phyloP scores from a whole-genome alignment of 2,329 filamentous ascomycete genomes.

The Aspergillus sp. region DNA sequence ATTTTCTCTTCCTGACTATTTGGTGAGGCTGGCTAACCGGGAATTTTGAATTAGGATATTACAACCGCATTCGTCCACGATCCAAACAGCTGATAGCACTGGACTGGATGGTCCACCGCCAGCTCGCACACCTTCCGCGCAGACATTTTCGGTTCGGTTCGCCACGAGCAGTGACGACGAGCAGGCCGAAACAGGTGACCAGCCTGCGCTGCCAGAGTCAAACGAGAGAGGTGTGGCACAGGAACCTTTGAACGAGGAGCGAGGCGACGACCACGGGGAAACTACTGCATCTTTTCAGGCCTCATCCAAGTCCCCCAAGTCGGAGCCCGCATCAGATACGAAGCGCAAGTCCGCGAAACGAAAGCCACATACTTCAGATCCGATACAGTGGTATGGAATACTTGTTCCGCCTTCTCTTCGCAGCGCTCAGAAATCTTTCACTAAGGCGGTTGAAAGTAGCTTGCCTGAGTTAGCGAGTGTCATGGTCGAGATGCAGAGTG shows the following conservation, averaged over 20 bases:
- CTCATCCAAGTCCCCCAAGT: constrained; percentile 1
- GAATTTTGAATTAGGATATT: constrained; percentile 11
- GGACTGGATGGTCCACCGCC: neutral
- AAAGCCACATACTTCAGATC: constrained; percentile 38
- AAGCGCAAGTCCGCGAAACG: constrained; percentile 23
- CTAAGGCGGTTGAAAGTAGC: constrained; percentile 34
- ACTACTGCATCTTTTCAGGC: neutral
- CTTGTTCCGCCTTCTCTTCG: constrained; percentile 47
- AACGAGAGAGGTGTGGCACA: neutral
- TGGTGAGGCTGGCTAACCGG: neutral
- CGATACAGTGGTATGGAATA: constrained; percentile 51
- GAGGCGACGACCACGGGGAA: neutral
- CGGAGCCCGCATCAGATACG: constrained; percentile 7
- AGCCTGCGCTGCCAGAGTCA: neutral
- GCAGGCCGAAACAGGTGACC: constrained; percentile 3
- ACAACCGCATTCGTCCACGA: constrained; percentile 3
- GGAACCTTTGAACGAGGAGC: neutral
- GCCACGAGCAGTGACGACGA: constrained; percentile 6
- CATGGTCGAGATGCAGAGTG: constrained; percentile 38
- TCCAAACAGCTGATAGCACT: neutral
- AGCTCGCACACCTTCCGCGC: neutral
- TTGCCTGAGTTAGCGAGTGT: constrained; percentile 40
- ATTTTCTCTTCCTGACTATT: neutral
- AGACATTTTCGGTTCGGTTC: constrained; percentile 14
- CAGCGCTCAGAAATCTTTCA: constrained; percentile 45